Percentiles rank a stretch among this genome's conserved stretches.
phyloP scores from a whole-genome alignment of 768 basidiomycete species.

The Mycena kentingensis region DNA sequence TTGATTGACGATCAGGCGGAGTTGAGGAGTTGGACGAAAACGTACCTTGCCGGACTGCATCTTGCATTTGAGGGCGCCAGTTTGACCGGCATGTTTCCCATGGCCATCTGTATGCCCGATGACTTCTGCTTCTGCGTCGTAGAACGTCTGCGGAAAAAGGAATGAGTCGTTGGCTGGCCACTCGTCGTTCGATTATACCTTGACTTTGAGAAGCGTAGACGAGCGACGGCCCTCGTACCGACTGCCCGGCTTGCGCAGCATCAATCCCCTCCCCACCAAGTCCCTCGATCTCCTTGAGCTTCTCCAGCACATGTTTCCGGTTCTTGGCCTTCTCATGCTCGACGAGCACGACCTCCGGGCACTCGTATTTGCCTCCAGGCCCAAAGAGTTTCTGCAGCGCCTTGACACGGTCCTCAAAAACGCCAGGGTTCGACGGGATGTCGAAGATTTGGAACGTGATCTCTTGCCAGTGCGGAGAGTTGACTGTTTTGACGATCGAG shows the following conservation, averaged over 20 bases:
- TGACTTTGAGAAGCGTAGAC: constrained; percentile 54
- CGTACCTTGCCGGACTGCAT: constrained; percentile 63
- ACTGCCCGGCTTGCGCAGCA: constrained; percentile 54
- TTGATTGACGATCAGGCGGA: background rate
- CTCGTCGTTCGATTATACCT: too few relatives aligned
- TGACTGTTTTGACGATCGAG: constrained; percentile 59
- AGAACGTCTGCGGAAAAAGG: constrained; percentile 54
- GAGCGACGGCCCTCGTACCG: constrained; percentile 54
- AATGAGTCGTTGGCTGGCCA: too few relatives aligned
- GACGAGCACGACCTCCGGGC: constrained; percentile 48
- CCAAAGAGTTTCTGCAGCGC: constrained; percentile 50
- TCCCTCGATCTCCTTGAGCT: constrained; percentile 54
- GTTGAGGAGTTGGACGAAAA: constrained; percentile 1
- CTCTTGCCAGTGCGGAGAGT: constrained; percentile 57
- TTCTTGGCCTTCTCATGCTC: constrained; percentile 46
- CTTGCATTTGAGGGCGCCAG: constrained; percentile 54
- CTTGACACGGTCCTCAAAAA: constrained; percentile 55
- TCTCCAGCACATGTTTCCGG: constrained; percentile 55
- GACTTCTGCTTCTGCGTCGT: constrained; percentile 61
- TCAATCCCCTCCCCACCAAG: constrained; percentile 61
- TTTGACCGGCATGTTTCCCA: constrained; percentile 50
- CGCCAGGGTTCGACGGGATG: constrained; percentile 48
- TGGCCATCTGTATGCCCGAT: constrained; percentile 59
- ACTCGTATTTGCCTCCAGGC: constrained; percentile 43
- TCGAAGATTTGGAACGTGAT: constrained; percentile 65